Base-by-base conservation (phyloP, 345 rosid genomes). In the Mercurialis annua region DNA sequence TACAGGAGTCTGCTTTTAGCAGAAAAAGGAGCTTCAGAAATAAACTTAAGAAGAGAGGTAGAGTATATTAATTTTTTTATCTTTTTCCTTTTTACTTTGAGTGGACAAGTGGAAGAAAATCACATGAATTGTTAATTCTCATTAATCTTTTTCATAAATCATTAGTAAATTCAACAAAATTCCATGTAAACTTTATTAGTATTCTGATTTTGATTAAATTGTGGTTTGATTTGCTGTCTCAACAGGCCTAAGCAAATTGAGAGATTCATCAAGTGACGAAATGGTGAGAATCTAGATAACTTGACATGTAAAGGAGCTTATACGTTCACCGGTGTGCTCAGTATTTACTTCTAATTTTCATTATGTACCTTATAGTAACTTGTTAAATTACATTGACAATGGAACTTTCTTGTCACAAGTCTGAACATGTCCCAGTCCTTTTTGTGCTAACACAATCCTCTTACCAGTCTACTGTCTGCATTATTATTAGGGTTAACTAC, bases 1-100 rank as follows among this genome's bases (percentile, higher is more conserved):
- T 73, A 29, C 84, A 88, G 94, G 94, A 85, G 74, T 68, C 83
- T 0, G 94, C 86, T 16, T 88, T 88, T 76, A 88, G 94, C 77
- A 71, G 90, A 75, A 88, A 88, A 74, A 84, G 94, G 72, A 76
- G 94, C 77, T 86, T 88, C 80, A 81, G 93, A 36, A 87, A 85
- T 74, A 88, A 86, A 82, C 79, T 86, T 61, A 88, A 88, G 81
- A 88, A 88, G 79, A 80, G 72, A 77, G 85, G 87, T 79, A 74
- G 16, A 21, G 64, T 18, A 7, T 29, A 14, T n/a, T n/a, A n/a
- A 38, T 29, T 12, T 50, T 2, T 10, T 31, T 1, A 3, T 34
- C 2, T 40, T 40, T 4, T 40, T 40, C 8, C 11, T 9, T 40
- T 40, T 38, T 46, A 18, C n/a, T 21, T 9, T 21, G 17, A 55